Evolutionary conservation across 768 basidiomycete species (phyloP).

Genomic region (Nevesoporus exiguus): DNA sequence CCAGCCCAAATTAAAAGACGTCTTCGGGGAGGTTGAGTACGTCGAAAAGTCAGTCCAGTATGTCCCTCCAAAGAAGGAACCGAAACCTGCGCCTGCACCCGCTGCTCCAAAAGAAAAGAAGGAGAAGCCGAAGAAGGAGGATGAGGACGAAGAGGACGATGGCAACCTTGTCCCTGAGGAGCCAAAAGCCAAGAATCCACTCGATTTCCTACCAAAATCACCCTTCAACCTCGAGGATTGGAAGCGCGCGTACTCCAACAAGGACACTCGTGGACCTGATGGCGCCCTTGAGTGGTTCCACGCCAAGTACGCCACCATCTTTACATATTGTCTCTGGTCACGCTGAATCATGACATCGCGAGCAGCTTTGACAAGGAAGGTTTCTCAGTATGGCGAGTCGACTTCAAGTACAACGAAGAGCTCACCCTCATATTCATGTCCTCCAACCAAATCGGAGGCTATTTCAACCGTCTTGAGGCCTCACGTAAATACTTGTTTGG

Average conservation of each 20-base stretch:
- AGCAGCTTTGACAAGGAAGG: slow-evolving; percentile 82
- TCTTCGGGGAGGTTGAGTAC: slow-evolving; percentile 60
- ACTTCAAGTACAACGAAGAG: slow-evolving; percentile 97
- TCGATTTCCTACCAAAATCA: slow-evolving; percentile 87
- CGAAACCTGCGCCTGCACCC: slow-evolving; percentile 44
- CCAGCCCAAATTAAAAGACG: slow-evolving; percentile 69
- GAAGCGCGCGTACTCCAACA: slow-evolving; percentile 98
- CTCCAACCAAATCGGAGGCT: slow-evolving; percentile 87
- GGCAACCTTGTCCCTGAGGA: slow-evolving; percentile 69
- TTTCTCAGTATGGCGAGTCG: slow-evolving; percentile 87
- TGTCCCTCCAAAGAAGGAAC: slow-evolving; percentile 70
- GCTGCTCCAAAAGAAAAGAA: slow-evolving; percentile 46
- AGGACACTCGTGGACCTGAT: slow-evolving; percentile 82
- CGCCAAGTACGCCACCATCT: slow-evolving; percentile 61
- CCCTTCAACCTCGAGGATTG: slow-evolving; percentile 90
- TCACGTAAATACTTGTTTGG: slow-evolving; percentile 97
- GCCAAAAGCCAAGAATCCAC: slow-evolving; percentile 93
- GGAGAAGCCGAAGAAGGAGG: slow-evolving; percentile 56
- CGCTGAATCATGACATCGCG: slow-evolving; percentile 4
- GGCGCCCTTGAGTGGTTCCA: slow-evolving; percentile 97
- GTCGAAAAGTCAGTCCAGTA: slow-evolving; percentile 70
- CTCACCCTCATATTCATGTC: slow-evolving; percentile 94
- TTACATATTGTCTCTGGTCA: background rate
- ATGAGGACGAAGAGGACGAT: slow-evolving; percentile 72
- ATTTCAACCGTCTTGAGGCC: slow-evolving; percentile 97